Evolutionary conservation across 2,329 filamentous ascomycete species (phyloP), one percentile per base, ranked within the genome.

Genomic region (Dothidotthia symphoricarpi): DNA sequence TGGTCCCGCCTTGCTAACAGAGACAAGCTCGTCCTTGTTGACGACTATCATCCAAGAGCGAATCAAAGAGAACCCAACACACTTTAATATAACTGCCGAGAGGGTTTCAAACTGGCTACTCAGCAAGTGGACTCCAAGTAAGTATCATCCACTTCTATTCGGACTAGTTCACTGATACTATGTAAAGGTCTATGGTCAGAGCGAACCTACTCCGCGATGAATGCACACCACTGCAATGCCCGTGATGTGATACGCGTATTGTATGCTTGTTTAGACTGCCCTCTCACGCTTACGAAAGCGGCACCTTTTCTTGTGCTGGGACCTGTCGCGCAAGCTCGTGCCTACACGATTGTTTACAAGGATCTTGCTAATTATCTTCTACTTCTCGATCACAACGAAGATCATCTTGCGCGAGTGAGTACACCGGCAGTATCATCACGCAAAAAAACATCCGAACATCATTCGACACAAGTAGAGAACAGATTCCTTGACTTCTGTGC

Each of bases 71-170:
- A 80, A 85, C 29, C 85, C 87, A 2, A 83, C 79, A 41, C 78
- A 80, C 24, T 86, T 80, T 49, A 78, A 82, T 50, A 74, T 75
- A 26, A 85, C 82, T 3, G 82, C 81, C 25, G 85, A 81, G 47
- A 80, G 86, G 53, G 76, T 93, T 24, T 78, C 93, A 39, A 77
- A 82, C 53, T 98, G 93, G 93, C 65, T 93, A 1, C 82, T 89
- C 53, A 77, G 82, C 24, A 83, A 78, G 55, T 98, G 91, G 89
- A 82, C 82, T 49, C 85, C 89, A 49, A 82, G 87, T 91, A 72
- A 62, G 77, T 65, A 14, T 28, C 4, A 12, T 3, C 10, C 9
- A n/a, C 2, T 9, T 7, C 14, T 22, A 1, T n/a, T 22, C 1
- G 2, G 3, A 14, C 7, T n/a, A 11, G 4, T 14, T 32, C 40